These are phyloP conservation scores for Solanum peruvianum DNA, from an alignment of 257 asterid species.

Conservation along the genomic window DNA sequence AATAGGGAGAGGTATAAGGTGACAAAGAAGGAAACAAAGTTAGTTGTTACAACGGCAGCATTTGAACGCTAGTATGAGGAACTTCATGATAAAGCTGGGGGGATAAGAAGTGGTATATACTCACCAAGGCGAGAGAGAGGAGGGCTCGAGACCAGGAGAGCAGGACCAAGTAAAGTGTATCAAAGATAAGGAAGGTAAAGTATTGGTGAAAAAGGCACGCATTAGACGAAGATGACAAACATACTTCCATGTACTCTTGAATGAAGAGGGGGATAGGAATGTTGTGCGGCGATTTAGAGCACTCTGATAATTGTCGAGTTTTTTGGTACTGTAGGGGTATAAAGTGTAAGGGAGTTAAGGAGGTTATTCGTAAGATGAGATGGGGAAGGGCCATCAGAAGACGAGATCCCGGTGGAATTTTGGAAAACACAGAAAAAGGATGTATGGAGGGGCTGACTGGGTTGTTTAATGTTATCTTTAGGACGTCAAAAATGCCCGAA, in stretches of 20 bases:
- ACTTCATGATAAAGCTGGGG: background rate
- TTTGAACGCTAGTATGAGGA: background rate
- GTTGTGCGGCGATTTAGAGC: background rate
- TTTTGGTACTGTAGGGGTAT: background rate
- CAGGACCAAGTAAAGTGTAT: background rate
- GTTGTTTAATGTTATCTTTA: background rate
- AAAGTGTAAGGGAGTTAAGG: background rate
- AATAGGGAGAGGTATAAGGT: background rate
- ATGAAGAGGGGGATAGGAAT: background rate
- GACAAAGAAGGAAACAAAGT: background rate
- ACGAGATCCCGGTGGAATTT: background rate
- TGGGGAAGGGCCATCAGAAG: background rate
- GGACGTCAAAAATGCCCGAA: background rate
- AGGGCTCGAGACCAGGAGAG: background rate
- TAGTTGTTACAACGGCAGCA: background rate
- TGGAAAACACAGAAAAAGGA: background rate
- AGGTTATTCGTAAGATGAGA: background rate
- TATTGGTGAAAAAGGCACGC: background rate
- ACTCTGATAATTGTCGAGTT: background rate
- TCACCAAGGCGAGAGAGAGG: background rate
- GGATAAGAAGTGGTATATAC: background rate
- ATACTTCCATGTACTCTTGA: background rate
- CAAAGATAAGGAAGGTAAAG: background rate
- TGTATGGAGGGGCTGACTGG: background rate
- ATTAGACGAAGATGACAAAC: background rate